Evolutionary conservation across 2,329 filamentous ascomycete species (phyloP).

Genomic region (Trichocomaceae sp.): DNA sequence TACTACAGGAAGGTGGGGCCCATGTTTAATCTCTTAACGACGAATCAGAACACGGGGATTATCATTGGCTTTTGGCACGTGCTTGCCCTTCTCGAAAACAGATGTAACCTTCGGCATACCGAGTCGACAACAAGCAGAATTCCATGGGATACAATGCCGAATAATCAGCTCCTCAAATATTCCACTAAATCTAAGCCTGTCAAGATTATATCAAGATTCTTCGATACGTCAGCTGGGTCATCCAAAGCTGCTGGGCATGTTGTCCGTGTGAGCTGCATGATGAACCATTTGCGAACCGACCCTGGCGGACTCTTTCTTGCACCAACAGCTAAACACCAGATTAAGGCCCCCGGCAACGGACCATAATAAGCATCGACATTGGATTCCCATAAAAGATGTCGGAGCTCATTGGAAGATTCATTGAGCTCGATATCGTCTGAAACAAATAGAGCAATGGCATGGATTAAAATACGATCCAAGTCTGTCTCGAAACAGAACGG

Average conservation of each 20-base stretch:
- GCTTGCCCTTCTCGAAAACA: no score
- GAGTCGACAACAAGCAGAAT: not conserved
- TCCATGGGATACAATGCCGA: not conserved
- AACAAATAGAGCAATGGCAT: conserved; percentile 6
- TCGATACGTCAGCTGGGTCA: conserved; percentile 9
- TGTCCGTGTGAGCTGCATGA: conserved; percentile 18
- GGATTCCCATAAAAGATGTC: conserved; percentile 14
- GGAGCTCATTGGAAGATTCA: conserved; percentile 5
- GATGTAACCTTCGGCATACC: no score
- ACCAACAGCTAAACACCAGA: conserved; percentile 18
- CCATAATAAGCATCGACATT: conserved; percentile 15
- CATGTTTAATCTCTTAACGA: no score
- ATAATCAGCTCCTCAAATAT: not conserved
- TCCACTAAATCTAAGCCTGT: conserved; percentile 13
- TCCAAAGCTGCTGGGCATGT: conserved; percentile 16
- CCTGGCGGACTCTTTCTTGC: conserved; percentile 13
- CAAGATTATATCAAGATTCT: conserved; percentile 14
- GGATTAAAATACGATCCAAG: conserved; percentile 5
- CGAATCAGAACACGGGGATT: no score
- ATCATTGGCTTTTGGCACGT: no score
- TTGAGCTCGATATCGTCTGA: not conserved
- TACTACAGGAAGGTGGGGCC: not conserved
- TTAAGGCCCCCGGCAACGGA: conserved; percentile 17
- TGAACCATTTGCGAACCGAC: conserved; percentile 15
- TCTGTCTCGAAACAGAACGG: not conserved